Evolutionary conservation across 805 yeast species (phyloP).

Genomic region (Phaffomyces antillensis): DNA sequence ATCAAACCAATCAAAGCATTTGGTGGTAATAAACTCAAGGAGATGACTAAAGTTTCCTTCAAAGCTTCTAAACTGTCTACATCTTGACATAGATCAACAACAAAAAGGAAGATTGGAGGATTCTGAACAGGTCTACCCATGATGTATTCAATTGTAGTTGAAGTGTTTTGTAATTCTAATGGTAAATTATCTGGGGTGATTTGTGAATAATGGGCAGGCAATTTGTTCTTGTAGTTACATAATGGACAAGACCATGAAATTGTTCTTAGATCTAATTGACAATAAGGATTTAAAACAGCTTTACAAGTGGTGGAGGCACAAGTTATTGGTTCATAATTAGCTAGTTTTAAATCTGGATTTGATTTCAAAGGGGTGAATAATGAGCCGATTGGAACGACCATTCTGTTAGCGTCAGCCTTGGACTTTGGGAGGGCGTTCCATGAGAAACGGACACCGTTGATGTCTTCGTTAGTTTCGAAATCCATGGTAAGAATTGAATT

Average conservation of each 20-base stretch:
- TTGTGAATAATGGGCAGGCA: conserved; percentile 77
- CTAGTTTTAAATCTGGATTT: conserved; percentile 67
- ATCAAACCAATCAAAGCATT: conserved; percentile 83
- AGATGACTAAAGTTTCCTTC: conserved; percentile 70
- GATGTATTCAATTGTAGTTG: conserved; percentile 80
- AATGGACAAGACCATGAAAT: conserved; percentile 82
- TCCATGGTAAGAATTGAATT: conserved; percentile 23
- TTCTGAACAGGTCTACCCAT: conserved; percentile 70
- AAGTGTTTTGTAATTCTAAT: conserved; percentile 59
- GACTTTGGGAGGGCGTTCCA: conserved; percentile 89
- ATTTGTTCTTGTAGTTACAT: conserved; percentile 69
- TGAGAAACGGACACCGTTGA: conserved; percentile 65
- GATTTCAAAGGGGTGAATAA: conserved; percentile 89
- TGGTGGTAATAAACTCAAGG: conserved; percentile 78
- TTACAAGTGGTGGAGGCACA: conserved; percentile 77
- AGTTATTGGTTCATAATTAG: conserved; percentile 77
- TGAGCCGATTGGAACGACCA: conserved; percentile 91
- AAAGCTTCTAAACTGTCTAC: conserved; percentile 78
- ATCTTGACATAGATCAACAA: conserved; percentile 86
- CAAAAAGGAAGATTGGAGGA: conserved; percentile 83
- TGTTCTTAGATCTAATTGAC: conserved; percentile 68
- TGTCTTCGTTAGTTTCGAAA: conserved; percentile 59
- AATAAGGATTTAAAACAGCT: conserved; percentile 81
- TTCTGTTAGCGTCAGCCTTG: conserved; percentile 80
- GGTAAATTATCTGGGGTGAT: conserved; percentile 75